Conservation (phyloP, 208 protist species). For the Herpetomonas tarakana region DNA sequence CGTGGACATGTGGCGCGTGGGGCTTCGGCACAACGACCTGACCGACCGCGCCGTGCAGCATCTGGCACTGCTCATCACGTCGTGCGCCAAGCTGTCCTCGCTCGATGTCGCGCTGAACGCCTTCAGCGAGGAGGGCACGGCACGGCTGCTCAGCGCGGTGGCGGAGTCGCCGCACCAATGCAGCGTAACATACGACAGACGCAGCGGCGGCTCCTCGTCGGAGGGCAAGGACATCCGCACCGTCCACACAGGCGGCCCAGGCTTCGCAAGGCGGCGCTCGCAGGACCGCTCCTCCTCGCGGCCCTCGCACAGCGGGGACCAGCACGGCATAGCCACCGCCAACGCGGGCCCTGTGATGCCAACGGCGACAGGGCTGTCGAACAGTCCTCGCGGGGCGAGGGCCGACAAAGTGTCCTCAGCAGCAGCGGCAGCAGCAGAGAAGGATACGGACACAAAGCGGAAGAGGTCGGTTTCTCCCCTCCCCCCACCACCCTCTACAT, state of each 20-base stretch:
- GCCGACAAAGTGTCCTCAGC: no score
- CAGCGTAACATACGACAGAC: slow-evolving; percentile 24
- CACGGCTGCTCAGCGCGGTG: slow-evolving; percentile 19
- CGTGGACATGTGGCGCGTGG: slow-evolving; percentile 27
- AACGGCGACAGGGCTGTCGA: not conserved
- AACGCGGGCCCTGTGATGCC: slow-evolving; percentile 10
- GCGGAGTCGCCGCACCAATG: slow-evolving; percentile 7
- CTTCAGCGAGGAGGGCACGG: slow-evolving; percentile 19
- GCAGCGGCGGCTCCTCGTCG: slow-evolving; percentile 9
- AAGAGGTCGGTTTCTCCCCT: no score
- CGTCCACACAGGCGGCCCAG: not conserved
- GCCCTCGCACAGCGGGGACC: slow-evolving; percentile 4
- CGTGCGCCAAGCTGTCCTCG: slow-evolving; percentile 29
- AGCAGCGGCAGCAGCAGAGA: not conserved
- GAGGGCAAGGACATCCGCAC: not conserved
- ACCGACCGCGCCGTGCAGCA: slow-evolving; percentile 48
- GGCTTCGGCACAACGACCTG: slow-evolving; percentile 35
- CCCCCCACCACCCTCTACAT: slow-evolving; percentile 2
- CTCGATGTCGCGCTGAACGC: slow-evolving; percentile 34
- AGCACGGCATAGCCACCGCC: slow-evolving; percentile 4
- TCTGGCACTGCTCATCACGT: slow-evolving; percentile 40
- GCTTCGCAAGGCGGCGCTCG: no score
- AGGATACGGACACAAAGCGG: no score
- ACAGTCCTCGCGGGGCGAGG: no score
- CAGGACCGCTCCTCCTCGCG: no score